Conservation (phyloP, 345 rosid genomes). For the Melaleuca alternifolia region DNA sequence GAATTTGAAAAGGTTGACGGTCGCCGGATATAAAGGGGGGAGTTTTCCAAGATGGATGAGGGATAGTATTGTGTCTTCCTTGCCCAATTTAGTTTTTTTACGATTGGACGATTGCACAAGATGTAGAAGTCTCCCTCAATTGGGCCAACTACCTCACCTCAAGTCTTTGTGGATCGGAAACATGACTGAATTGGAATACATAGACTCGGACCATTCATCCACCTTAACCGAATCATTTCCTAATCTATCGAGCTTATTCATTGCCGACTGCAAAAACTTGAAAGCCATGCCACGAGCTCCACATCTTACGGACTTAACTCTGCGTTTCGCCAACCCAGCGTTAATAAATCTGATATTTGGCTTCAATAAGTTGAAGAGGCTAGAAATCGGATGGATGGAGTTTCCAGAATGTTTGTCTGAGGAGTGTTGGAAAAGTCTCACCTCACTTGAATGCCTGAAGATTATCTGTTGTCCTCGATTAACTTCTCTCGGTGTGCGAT, state of each 20-base stretch:
- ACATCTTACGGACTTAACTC: no score
- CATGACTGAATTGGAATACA: background rate
- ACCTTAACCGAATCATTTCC: no score
- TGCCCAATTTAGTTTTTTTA: background rate
- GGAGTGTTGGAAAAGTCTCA: background rate
- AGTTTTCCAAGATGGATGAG: background rate
- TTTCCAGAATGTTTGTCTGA: no score
- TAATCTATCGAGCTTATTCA: accelerated
- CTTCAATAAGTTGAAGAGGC: no score
- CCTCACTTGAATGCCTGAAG: background rate
- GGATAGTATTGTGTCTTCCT: background rate
- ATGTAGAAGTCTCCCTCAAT: background rate
- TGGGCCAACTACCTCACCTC: background rate
- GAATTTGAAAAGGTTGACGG: background rate
- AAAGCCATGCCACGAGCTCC: no score
- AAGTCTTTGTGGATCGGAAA: accelerated
- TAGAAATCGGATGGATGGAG: no score
- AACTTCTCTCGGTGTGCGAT: background rate
- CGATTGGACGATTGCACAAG: accelerated
- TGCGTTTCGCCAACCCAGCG: background rate
- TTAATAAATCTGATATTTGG: background rate
- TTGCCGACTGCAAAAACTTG: background rate
- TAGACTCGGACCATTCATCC: background rate
- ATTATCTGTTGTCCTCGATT: background rate
- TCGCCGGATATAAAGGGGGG: background rate